Conservation (phyloP, 371 early-diverging fungal genomes). For the Globomyces sp. region DNA sequence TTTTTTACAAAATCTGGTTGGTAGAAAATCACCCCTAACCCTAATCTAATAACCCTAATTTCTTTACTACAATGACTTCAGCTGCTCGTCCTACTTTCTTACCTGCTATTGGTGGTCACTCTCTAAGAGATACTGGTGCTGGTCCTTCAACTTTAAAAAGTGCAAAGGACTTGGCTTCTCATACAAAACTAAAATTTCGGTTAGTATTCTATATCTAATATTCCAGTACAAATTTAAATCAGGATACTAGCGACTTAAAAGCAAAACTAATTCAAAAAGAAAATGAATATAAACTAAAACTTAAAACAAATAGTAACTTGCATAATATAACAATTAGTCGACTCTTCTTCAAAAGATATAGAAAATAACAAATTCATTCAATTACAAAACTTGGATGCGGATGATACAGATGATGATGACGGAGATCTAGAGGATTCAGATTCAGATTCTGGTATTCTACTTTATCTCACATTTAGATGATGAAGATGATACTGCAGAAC, state of each 20-base stretch:
- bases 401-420: conserved; percentile 59
- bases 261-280: background rate
- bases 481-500: conserved; percentile 91
- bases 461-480: conserved; percentile 45
- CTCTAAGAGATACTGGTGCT: conserved; percentile 53
- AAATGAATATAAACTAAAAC: background rate
- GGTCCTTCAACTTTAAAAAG: conserved; percentile 75
- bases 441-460: conserved; percentile 40
- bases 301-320: conserved; percentile 24
- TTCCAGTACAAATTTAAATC: background rate
- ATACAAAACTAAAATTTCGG: conserved; percentile 81
- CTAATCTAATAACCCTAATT: no score
- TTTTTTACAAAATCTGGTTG: background rate
- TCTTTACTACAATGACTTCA: conserved; percentile 2
- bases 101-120: conserved; percentile 47
- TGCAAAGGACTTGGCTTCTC: conserved; percentile 77
- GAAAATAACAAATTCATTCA: conserved; percentile 15
- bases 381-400: conserved; percentile 48
- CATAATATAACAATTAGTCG: conserved; percentile 80
- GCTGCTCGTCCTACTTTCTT: conserved; percentile 47
- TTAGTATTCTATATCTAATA: conserved; percentile 1
- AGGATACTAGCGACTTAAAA: background rate
- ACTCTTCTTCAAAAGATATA: conserved; percentile 56
- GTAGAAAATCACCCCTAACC: no score
- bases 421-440: conserved; percentile 49